These are phyloP conservation scores for Trichothecium roseum DNA, from an alignment of 2,329 filamentous ascomycete genomes.

Conservation along the genomic window DNA sequence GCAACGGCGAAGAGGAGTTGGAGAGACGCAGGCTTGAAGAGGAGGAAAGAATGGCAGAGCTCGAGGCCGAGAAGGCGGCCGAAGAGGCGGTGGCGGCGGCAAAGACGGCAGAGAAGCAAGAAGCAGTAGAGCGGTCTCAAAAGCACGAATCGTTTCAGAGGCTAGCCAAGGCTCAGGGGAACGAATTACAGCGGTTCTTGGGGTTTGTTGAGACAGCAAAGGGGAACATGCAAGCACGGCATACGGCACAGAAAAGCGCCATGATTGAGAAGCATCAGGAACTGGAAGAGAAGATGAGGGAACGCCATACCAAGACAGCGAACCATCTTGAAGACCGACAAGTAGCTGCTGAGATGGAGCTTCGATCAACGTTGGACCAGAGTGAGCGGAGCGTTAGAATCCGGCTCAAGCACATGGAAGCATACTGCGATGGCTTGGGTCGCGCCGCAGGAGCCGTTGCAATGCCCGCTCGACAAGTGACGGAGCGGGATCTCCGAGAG, in stretches of 20 bases:
- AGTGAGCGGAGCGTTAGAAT: slow-evolving; percentile 46
- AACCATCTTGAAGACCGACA: slow-evolving; percentile 50
- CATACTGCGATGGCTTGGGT: slow-evolving; percentile 48
- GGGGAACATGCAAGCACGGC: slow-evolving; percentile 39
- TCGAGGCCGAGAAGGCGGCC: slow-evolving; percentile 34
- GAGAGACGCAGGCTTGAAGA: slow-evolving; percentile 39
- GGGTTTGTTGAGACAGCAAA: slow-evolving; percentile 37
- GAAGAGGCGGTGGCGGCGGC: slow-evolving; percentile 30
- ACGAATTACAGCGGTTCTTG: slow-evolving; percentile 42
- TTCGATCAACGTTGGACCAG: slow-evolving; percentile 42
- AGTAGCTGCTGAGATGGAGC: slow-evolving; percentile 51
- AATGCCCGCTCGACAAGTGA: slow-evolving; percentile 43
- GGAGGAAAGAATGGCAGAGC: slow-evolving; percentile 32
- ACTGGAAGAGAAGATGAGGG: slow-evolving; percentile 40
- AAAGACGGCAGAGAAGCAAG: slow-evolving; percentile 28
- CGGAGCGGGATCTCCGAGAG: slow-evolving; percentile 47
- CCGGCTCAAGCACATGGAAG: slow-evolving; percentile 55
- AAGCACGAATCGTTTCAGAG: slow-evolving; percentile 31
- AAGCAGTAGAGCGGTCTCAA: slow-evolving; percentile 34
- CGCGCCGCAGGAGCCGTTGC: slow-evolving; percentile 20
- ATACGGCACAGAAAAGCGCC: slow-evolving; percentile 34
- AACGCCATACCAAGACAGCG: slow-evolving; percentile 41
- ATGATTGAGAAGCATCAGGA: slow-evolving; percentile 37
- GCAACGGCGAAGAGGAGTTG: slow-evolving; percentile 43
- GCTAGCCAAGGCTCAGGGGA: slow-evolving; percentile 32